phyloP scores from a whole-genome alignment of 2,329 filamentous ascomycete genomes.

The Ophiostoma angusticollis region DNA sequence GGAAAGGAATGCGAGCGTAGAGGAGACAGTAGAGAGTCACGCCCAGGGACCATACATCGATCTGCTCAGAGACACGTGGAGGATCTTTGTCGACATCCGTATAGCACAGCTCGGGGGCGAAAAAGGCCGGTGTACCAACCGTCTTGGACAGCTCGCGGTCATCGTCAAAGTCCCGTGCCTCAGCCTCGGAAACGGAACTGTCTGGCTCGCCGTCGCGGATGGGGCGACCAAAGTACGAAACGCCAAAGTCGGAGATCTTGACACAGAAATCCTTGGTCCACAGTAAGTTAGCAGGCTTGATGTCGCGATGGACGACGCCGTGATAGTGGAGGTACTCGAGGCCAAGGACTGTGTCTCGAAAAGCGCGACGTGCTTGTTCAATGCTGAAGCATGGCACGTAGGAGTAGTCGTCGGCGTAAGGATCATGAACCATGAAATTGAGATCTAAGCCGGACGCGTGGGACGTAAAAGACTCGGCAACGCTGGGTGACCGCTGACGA shows the following conservation, averaged over 20 bases:
- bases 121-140: slow-evolving; percentile 93
- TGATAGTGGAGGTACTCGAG: slow-evolving; percentile 88
- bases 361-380: slow-evolving; percentile 66
- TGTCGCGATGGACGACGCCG: slow-evolving; percentile 72
- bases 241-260: slow-evolving; percentile 98
- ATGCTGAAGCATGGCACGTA: slow-evolving; percentile 91
- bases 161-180: slow-evolving; percentile 78
- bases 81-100: slow-evolving; percentile 59
- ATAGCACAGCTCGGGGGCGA: slow-evolving; percentile 90
- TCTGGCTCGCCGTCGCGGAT: slow-evolving; percentile 71
- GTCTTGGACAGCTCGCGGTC: slow-evolving; percentile 96
- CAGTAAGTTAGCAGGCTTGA: slow-evolving; percentile 81
- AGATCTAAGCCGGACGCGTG: slow-evolving; percentile 55
- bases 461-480: slow-evolving; percentile 64
- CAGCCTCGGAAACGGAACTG: slow-evolving; percentile 63
- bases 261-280: slow-evolving; percentile 75
- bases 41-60: slow-evolving; percentile 94
- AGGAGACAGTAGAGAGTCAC: slow-evolving; percentile 94
- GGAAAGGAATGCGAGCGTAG: slow-evolving; percentile 84
- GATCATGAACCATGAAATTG: slow-evolving; percentile 44
- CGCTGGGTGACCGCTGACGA: slow-evolving; percentile 62
- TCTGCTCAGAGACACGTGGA: slow-evolving; percentile 77
- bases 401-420: slow-evolving; percentile 74
- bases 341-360: slow-evolving; percentile 85
- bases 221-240: slow-evolving; percentile 88